A percentile compares a stretch with the other conserved stretches of the same genome.
phyloP scores from a whole-genome alignment of 176 grass and related monocot species.

The Pontederia paniculata region DNA sequence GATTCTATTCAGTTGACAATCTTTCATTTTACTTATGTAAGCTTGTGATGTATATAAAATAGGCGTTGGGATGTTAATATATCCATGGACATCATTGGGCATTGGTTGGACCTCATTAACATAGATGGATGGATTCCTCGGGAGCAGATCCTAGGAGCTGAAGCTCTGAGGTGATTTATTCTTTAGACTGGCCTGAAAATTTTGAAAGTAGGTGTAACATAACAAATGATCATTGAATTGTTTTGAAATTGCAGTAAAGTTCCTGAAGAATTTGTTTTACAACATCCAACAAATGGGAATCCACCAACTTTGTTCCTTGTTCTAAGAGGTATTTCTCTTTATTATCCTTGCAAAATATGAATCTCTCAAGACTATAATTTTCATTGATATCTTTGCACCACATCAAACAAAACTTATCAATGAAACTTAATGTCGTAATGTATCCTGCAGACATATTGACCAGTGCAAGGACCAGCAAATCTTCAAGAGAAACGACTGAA shows the following conservation, averaged over 20 bases:
- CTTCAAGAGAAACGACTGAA: constrained; percentile 54
- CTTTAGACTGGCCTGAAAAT: not conserved
- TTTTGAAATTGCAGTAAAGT: constrained; percentile 62
- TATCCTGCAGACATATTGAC: constrained; percentile 56
- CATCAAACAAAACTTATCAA: not conserved
- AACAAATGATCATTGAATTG: constrained; percentile 20
- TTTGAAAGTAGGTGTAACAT: constrained; percentile 3
- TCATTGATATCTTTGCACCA: not conserved
- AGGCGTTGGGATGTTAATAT: constrained; percentile 95
- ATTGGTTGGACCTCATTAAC: constrained; percentile 97
- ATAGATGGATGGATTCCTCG: constrained; percentile 98
- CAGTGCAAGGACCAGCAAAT: constrained; percentile 42
- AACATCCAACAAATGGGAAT: constrained; percentile 91
- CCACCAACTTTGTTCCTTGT: constrained; percentile 93
- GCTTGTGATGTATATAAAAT: constrained; percentile 12
- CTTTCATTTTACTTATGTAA: not conserved
- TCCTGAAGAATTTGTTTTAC: constrained; percentile 84
- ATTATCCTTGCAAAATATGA: not conserved
- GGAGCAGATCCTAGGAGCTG: constrained; percentile 89
- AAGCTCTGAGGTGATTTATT: constrained; percentile 78
- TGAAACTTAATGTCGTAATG: not conserved
- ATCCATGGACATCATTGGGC: constrained; percentile 89
- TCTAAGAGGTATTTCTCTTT: constrained; percentile 39
- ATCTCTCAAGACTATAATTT: not conserved
- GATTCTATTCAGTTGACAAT: not conserved